Base-by-base conservation (phyloP, 2,329 filamentous ascomycete genomes). In the Knoxdaviesia capensis region DNA sequence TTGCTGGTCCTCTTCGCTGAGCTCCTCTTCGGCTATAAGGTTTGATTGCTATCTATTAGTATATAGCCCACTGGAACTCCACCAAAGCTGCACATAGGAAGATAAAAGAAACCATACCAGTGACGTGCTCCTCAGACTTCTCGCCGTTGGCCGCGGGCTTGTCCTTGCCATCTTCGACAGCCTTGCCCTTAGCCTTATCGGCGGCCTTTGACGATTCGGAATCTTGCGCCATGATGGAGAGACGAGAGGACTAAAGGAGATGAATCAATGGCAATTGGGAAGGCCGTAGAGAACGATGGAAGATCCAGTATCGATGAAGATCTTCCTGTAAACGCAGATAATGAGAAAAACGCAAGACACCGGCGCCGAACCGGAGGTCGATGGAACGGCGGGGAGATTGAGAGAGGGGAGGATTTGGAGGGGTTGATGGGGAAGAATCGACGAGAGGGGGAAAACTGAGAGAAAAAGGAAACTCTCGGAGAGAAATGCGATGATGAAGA, bases 111-210 rank as follows among this genome's bases (percentile, higher is more conserved):
- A 49, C 55, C 63, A 48, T 57, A 68, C 65, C 57, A 47, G 65
- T 63, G 45, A 61, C 61, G 56, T 69, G 69, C 47, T 79, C 79
- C 46, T 83, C 81, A 51, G 80, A 78, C 61, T 88, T 83, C 66
- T 82, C 82, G 50, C 77, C 80, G 56, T 86, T 82, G 42, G 69
- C 63, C 51, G 73, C 59, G 40, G 70, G 60, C 65, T 85, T 85
- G 45, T 76, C 80, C 55, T 76, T 75, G 46, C 72, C 66, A 53
- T 74, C 72, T 45, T 84, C 78, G 47, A 77, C 69, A 48, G 79
- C 85, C 69, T 96, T 98, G 58, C 77, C 88, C 71, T 98, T 98
- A 64, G 86, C 87, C 73, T 96, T 96, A 64, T 94, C 85, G 59
- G 77, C 72, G 59, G 80, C 68, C 63, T 81, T 83, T 60, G 81